phyloP scores from a whole-genome alignment of 1,139 yeast species.

The Zygoascus sp. region DNA sequence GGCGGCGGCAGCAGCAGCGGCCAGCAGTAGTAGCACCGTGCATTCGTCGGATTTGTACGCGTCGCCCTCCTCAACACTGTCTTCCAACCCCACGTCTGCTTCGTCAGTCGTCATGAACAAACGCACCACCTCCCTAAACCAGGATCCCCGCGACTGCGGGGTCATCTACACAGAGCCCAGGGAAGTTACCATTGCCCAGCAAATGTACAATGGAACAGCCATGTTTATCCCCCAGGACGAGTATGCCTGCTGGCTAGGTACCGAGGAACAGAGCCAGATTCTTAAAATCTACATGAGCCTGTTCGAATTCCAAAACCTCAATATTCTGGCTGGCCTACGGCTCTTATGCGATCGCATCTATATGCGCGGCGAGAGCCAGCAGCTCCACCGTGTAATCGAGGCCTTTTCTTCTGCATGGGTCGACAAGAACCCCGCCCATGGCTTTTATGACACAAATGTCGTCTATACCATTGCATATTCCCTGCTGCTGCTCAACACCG shows the following conservation, averaged over 20 bases:
- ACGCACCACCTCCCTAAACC: constrained; percentile 7
- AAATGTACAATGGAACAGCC: constrained; percentile 26
- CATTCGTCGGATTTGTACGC: background rate
- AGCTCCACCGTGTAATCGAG: constrained; percentile 67
- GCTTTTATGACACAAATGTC: constrained; percentile 55
- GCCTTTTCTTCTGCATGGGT: constrained; percentile 66
- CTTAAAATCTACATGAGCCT: constrained; percentile 31
- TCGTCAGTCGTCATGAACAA: constrained; percentile 4
- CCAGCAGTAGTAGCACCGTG: background rate
- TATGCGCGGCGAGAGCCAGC: constrained; percentile 78
- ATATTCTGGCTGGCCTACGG: constrained; percentile 49
- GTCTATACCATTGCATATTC: constrained; percentile 72
- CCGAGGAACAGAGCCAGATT: constrained; percentile 18
- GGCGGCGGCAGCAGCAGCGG: too few relatives aligned
- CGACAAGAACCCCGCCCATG: constrained; percentile 41
- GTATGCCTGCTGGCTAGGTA: constrained; percentile 33
- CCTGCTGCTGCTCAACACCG: constrained; percentile 58
- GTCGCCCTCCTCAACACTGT: background rate
- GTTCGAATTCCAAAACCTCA: constrained; percentile 29
- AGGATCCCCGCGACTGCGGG: constrained; percentile 3
- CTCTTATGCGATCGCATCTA: constrained; percentile 60
- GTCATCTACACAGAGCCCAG: constrained; percentile 3
- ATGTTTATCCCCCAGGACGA: constrained; percentile 25
- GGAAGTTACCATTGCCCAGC: constrained; percentile 20
- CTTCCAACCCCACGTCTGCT: constrained; percentile 2